Evolutionary conservation across 306 rosid genomes (phyloP).

Genomic region (Abrus precatorius): DNA sequence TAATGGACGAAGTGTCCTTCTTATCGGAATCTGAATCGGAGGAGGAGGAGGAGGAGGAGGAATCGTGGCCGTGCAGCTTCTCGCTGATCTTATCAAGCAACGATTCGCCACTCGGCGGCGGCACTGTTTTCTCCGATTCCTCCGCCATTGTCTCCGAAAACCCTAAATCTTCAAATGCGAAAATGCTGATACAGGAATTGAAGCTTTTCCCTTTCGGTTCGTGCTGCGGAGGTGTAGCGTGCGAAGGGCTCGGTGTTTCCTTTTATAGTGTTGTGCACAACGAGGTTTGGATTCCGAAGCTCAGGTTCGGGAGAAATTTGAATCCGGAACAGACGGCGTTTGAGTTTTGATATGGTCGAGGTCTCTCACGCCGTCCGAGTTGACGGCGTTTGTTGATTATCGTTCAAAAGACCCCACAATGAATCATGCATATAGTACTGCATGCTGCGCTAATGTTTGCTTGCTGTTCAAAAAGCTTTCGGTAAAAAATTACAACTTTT

Average conservation of each 20-base stretch:
- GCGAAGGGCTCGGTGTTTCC: not conserved
- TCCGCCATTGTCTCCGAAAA: conserved; percentile 70
- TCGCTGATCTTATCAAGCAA: conserved; percentile 69
- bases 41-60: conserved; percentile 62
- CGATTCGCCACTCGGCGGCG: conserved; percentile 56
- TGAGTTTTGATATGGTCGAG: conserved; percentile 22
- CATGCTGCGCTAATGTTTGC: no score
- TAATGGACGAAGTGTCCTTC: conserved; percentile 44
- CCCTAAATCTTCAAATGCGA: conserved; percentile 42
- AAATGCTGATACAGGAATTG: not conserved
- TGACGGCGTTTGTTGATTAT: conserved; percentile 35
- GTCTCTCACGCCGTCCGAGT: conserved; percentile 34
- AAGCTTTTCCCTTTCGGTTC: conserved; percentile 34
- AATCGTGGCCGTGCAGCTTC: conserved; percentile 70
- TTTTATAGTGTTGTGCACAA: conserved; percentile 52
- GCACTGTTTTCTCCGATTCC: conserved; percentile 56
- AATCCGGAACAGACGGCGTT: conserved; percentile 51
- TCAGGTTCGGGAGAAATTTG: conserved; percentile 48
- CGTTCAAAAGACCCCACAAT: no score
- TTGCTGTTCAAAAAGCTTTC: no score
- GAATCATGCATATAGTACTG: no score
- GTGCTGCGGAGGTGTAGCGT: not conserved
- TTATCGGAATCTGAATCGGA: conserved; percentile 72
- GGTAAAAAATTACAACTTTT: no score
- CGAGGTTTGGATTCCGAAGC: conserved; percentile 51